phyloP scores from a whole-genome alignment of 225 moss, liverwort and hornwort genomes.

The Pseudisothecium myosuroides region DNA sequence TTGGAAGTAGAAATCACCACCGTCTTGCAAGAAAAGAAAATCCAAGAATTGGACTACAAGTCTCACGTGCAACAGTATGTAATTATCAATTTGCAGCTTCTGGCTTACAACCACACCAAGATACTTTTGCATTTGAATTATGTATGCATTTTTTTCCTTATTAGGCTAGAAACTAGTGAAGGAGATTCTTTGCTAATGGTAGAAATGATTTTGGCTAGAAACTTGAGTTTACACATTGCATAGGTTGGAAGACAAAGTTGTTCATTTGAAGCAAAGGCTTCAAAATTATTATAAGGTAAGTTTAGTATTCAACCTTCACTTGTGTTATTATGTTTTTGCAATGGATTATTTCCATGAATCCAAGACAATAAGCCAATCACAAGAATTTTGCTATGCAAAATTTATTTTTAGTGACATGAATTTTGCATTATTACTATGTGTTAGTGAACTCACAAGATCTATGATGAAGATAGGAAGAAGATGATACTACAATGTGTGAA shows the following conservation, averaged over 20 bases:
- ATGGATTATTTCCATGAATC: not conserved
- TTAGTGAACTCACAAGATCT: not conserved
- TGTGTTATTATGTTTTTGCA: not conserved
- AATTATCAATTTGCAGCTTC: not conserved
- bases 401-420: not conserved
- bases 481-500: conserved; percentile 1
- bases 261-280: conserved; percentile 19
- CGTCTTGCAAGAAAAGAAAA: conserved; percentile 29
- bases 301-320: not conserved
- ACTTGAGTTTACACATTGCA: not conserved
- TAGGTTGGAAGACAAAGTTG: conserved; percentile 29
- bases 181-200: not conserved
- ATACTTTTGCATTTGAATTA: not conserved
- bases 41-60: conserved; percentile 20
- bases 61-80: conserved; percentile 20
- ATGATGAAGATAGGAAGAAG: not conserved
- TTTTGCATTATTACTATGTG: not conserved
- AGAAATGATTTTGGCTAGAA: not conserved
- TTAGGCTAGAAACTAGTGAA: not conserved
- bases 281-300: not conserved
- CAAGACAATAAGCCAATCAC: not conserved
- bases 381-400: not conserved
- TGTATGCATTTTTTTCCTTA: not conserved
- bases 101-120: not conserved
- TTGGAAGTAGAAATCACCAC: conserved; percentile 33